Evolutionary conservation across 1,139 yeast species (phyloP).

Genomic region (Yamadazyma kanchanaburiensis): DNA sequence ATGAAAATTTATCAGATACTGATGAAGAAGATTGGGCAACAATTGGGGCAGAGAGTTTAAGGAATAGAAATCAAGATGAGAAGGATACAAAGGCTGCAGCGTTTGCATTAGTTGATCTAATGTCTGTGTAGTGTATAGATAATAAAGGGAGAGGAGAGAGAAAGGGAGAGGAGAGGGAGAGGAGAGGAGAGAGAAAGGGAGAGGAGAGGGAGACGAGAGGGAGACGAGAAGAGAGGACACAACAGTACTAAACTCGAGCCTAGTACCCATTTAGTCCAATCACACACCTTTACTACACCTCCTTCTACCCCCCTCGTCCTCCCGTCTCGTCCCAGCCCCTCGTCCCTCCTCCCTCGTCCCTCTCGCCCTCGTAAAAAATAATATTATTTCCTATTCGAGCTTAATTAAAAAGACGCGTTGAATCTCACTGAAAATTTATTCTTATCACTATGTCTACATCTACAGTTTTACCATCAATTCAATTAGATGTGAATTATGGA

Average conservation of each 20-base stretch:
- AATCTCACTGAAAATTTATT: slow-evolving; percentile 1
- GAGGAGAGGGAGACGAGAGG: too few relatives aligned
- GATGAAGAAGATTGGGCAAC: slow-evolving; percentile 97
- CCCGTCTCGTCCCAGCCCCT: too few relatives aligned
- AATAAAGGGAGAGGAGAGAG: too few relatives aligned
- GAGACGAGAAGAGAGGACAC: too few relatives aligned
- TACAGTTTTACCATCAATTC: slow-evolving; percentile 51
- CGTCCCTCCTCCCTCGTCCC: too few relatives aligned
- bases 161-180: too few relatives aligned
- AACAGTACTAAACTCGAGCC: too few relatives aligned
- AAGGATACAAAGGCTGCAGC: slow-evolving; percentile 52
- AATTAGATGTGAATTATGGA: slow-evolving; percentile 60
- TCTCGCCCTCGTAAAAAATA: too few relatives aligned
- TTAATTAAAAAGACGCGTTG: slow-evolving; percentile 8
- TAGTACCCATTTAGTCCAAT: too few relatives aligned
- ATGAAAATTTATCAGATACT: slow-evolving; percentile 43
- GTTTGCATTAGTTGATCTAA: slow-evolving; percentile 58
- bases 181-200: too few relatives aligned
- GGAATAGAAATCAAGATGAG: slow-evolving; percentile 32
- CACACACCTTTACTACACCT: too few relatives aligned
- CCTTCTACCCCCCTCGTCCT: too few relatives aligned
- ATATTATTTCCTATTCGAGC: slow-evolving; percentile 6
- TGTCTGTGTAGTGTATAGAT: slow-evolving; percentile 18
- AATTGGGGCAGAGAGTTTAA: slow-evolving; percentile 69
- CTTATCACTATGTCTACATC: slow-evolving; percentile 30